Base-by-base conservation (phyloP, 495 filamentous ascomycete species). In the Aspergillus cristatus region DNA sequence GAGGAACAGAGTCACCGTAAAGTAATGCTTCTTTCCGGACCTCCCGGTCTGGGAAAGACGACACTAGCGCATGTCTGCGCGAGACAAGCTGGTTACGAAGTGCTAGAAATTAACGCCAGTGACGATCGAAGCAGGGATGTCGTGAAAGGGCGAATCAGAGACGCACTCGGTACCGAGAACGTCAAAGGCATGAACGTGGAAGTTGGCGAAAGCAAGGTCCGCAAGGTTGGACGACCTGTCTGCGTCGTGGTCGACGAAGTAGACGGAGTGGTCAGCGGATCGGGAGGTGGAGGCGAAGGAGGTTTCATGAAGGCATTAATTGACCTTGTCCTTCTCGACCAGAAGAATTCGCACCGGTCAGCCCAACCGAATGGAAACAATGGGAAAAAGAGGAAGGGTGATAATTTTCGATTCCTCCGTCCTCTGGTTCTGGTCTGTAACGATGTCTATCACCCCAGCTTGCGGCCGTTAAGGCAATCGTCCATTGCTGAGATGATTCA, bases 181-280 rank as follows among this genome's bases (percentile, higher is more conserved):
- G 87, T 97, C 46, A 89, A 84, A 56, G 83, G 79, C 14, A 77
- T 88, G 28, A 78, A 80, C 36, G 71, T 81, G 28, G 79, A 71
- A 43, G 76, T 76, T 25, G 67, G 67, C 7, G 60, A 68, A 6
- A 72, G 73, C 40, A 81, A 84, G 43, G 69, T 79, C 5, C 72
- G 77, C 34, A 84, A 83, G 47, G 71, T 80, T n/a, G 86, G 81
- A 10, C 82, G 78, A 39, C 91, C 91, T 8, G 80, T 96, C 1
- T 97, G 91, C 50, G 79, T 98, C 5, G 76, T 98, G 7, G 84
- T 98, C 1, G 91, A 98, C 51, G 91, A 98, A 60, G 90, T 96
- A 4, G 91, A 98, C 53, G 91, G 91, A 31, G 90, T 91, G 3
- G 84, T 89, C 28, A 70, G 76, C 25, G 86, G 91, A 13, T 78